Conservation (phyloP, 2,329 filamentous ascomycete species). For the Zasmidium cellare region DNA sequence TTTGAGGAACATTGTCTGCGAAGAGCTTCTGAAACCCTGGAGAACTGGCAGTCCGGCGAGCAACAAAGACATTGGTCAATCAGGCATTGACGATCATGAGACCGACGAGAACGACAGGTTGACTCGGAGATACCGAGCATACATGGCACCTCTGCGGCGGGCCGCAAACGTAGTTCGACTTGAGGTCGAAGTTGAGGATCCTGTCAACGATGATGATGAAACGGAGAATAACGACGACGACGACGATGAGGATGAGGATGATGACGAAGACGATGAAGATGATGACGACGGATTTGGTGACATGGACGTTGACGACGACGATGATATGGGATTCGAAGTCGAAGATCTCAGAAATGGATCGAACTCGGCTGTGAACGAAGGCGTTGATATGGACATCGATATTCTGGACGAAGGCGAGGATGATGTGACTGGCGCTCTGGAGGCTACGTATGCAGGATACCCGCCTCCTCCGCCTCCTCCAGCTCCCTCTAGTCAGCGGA, state of each 20-base stretch:
- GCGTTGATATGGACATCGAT: conserved; percentile 53
- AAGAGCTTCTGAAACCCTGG: conserved; percentile 89
- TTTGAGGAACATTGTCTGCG: conserved; percentile 78
- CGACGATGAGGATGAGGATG: conserved; percentile 42
- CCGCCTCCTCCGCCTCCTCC: conserved; percentile 62
- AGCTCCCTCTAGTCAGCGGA: conserved; percentile 20
- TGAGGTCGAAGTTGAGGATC: conserved; percentile 31
- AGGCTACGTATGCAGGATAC: conserved; percentile 77
- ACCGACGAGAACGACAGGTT: conserved; percentile 52
- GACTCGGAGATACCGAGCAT: conserved; percentile 41
- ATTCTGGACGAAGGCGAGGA: conserved; percentile 55
- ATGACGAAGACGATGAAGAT: conserved; percentile 40
- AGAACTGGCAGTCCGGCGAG: conserved; percentile 78
- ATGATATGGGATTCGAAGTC: conserved; percentile 50
- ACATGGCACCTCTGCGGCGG: conserved; percentile 33
- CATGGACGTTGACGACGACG: conserved; percentile 29
- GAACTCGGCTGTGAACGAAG: conserved; percentile 32
- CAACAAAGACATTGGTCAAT: conserved; percentile 74
- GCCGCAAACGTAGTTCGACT: conserved; percentile 30
- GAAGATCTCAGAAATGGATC: conserved; percentile 39
- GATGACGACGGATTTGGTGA: conserved; percentile 31
- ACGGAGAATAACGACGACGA: conserved; percentile 49
- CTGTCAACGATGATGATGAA: conserved; percentile 49
- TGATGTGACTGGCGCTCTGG: conserved; percentile 64
- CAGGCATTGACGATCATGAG: conserved; percentile 81